These are phyloP conservation scores for Fusarium humuli DNA, from an alignment of 2,329 filamentous ascomycete genomes.

Conservation along the genomic window DNA sequence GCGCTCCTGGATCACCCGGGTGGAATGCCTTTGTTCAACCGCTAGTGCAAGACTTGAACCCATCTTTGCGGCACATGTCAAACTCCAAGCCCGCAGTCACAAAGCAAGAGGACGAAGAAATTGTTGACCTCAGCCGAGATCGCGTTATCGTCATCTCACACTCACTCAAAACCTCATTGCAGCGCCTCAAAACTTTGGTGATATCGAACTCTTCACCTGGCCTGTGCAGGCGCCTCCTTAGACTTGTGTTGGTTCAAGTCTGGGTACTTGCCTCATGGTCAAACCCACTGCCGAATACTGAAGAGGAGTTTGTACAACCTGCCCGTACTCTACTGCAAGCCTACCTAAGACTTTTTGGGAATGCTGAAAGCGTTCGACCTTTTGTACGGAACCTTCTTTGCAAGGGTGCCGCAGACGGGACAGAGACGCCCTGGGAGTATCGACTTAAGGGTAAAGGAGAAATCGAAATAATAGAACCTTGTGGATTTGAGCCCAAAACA, in stretches of 20 bases:
- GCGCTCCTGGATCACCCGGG: conserved; percentile 71
- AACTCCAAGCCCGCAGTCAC: conserved; percentile 14
- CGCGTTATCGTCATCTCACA: conserved; percentile 59
- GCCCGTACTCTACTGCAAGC: conserved; percentile 65
- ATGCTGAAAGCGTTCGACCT: conserved; percentile 59
- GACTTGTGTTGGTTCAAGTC: conserved; percentile 68
- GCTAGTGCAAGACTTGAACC: conserved; percentile 65
- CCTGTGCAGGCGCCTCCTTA: conserved; percentile 70
- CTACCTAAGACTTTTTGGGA: conserved; percentile 68
- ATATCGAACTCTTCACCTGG: conserved; percentile 75
- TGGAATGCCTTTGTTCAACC: conserved; percentile 73
- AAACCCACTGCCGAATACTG: conserved; percentile 48
- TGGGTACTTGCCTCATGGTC: conserved; percentile 72
- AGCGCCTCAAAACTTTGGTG: conserved; percentile 66
- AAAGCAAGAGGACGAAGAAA: conserved; percentile 50
- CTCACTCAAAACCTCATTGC: conserved; percentile 63
- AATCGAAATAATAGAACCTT: conserved; percentile 62
- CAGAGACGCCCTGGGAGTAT: conserved; percentile 64
- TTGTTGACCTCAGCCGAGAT: conserved; percentile 60
- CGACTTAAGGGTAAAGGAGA: conserved; percentile 57
- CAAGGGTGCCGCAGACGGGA: conserved; percentile 57
- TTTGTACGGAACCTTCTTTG: conserved; percentile 68
- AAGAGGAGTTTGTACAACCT: conserved; percentile 57
- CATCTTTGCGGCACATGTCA: conserved; percentile 46
- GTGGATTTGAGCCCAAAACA: conserved; percentile 22